These are phyloP conservation scores for Amoebophrya sp. DNA, from an alignment of 169 alveolate genomes.

Conservation along the genomic window DNA sequence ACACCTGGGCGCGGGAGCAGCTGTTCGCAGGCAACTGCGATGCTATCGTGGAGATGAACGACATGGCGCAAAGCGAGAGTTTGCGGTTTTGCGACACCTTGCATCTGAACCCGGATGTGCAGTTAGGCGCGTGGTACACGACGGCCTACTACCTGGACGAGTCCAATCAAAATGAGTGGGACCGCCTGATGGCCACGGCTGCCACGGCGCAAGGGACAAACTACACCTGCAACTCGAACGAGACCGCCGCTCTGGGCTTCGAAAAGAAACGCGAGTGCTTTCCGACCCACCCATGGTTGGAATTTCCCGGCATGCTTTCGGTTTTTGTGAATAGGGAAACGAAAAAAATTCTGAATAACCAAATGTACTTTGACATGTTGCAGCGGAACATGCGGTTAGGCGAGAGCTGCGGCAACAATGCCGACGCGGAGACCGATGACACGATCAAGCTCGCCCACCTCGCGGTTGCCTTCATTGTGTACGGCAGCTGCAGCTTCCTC, in stretches of 20 bases:
- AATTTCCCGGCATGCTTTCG: neutral
- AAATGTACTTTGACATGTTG: neutral
- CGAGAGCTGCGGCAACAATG: neutral
- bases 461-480: no score
- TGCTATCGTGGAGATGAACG: neutral
- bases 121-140: neutral
- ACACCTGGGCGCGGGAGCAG: neutral
- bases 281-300: neutral
- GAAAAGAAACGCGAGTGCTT: neutral
- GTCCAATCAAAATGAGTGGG: neutral
- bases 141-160: neutral
- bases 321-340: neutral
- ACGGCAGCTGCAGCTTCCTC: neutral
- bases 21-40: neutral
- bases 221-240: neutral
- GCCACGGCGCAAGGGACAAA: neutral
- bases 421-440: neutral
- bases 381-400: neutral
- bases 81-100: neutral
- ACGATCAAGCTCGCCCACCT: neutral
- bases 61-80: neutral
- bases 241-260: neutral
- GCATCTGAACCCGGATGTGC: slow-evolving; percentile 12
- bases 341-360: neutral
- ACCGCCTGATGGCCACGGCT: neutral